Percentiles rank a stretch among this genome's conserved stretches.
phyloP scores from a whole-genome alignment of 2,329 filamentous ascomycete species.

The Grosmannia penicillata region DNA sequence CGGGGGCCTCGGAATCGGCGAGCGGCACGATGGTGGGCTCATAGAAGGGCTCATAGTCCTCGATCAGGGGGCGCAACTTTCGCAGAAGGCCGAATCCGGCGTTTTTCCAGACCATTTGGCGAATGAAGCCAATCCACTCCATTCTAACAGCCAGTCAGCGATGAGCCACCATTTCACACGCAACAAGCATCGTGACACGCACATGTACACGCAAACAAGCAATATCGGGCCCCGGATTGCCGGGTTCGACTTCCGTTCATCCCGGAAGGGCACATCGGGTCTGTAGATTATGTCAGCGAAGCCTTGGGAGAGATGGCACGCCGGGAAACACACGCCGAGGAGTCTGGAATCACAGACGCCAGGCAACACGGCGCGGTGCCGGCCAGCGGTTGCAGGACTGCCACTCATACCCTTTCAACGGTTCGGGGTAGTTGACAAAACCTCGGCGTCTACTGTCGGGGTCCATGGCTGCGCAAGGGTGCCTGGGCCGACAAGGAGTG shows the following conservation, averaged over 20 bases:
- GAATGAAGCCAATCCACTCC: slow-evolving; percentile 36
- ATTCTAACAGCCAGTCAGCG: slow-evolving; percentile 23
- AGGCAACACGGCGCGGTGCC: no score
- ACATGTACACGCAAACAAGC: slow-evolving; percentile 39
- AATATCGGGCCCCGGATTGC: slow-evolving; percentile 40
- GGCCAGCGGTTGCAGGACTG: neutral
- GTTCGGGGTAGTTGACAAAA: slow-evolving; percentile 23
- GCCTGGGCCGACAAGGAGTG: neutral
- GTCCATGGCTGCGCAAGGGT: slow-evolving; percentile 6
- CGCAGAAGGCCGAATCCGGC: slow-evolving; percentile 47
- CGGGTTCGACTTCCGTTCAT: slow-evolving; percentile 37
- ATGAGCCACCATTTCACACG: neutral
- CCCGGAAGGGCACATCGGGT: slow-evolving; percentile 26
- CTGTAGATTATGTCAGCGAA: slow-evolving; percentile 9
- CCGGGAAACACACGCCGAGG: neutral
- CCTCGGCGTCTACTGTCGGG: slow-evolving; percentile 7
- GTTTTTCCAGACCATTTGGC: slow-evolving; percentile 44
- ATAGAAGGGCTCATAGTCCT: slow-evolving; percentile 32
- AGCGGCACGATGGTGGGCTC: slow-evolving; percentile 30
- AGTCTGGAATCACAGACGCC: neutral
- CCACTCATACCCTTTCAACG: slow-evolving; percentile 18
- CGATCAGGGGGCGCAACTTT: slow-evolving; percentile 33
- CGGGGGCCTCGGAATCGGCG: slow-evolving; percentile 27
- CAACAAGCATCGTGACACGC: slow-evolving; percentile 13
- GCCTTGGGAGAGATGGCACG: neutral